A percentile compares a stretch with the other conserved stretches of the same genome.
phyloP scores from a whole-genome alignment of 2,329 filamentous ascomycete genomes.

The Diaporthe amygdali region DNA sequence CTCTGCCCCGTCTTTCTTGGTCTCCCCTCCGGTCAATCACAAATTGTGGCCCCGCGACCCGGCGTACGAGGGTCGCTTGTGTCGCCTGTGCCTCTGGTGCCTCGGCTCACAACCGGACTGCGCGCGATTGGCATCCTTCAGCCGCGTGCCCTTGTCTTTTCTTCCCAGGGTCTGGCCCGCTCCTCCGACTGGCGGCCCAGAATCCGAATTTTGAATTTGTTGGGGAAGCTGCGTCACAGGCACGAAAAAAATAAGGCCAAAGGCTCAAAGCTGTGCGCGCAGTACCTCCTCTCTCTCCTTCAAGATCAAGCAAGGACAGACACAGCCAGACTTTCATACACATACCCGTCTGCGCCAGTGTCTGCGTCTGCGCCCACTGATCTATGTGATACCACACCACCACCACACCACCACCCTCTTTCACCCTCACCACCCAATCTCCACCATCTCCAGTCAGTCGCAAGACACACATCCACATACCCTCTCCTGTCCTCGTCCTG shows the following conservation, averaged over 20 bases:
- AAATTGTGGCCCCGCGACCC: background rate
- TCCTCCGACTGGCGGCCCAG: constrained; percentile 13
- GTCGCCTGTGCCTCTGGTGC: background rate
- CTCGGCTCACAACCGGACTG: background rate
- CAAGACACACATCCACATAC: background rate
- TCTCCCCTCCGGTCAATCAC: background rate
- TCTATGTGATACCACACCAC: background rate
- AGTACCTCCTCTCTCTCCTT: background rate
- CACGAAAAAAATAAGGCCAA: background rate
- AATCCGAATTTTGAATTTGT: constrained; percentile 17
- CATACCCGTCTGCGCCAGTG: background rate
- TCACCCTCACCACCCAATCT: background rate
- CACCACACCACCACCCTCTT: background rate
- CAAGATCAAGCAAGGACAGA: background rate
- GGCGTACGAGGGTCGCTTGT: background rate
- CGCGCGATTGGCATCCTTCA: background rate
- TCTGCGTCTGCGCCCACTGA: background rate
- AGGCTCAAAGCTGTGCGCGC: background rate
- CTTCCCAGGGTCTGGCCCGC: constrained; percentile 14
- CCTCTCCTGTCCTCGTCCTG: no score
- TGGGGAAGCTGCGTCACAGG: constrained; percentile 23
- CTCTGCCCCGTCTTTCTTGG: no score
- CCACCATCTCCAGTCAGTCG: background rate
- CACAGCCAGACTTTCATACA: background rate
- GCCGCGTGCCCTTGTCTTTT: constrained; percentile 5